Conservation (phyloP, 805 yeast species). For the Maudiozyma saulgeensis region DNA sequence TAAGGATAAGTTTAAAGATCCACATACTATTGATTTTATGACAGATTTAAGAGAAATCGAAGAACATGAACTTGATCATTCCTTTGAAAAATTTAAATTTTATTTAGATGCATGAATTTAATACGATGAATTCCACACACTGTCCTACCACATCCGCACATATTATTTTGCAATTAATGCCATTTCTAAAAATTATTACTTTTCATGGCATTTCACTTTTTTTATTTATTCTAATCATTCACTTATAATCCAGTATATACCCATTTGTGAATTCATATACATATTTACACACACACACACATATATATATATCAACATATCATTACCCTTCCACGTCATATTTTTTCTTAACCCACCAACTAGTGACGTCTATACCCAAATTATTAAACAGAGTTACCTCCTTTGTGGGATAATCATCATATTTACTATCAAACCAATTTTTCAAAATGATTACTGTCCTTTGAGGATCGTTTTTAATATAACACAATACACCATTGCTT, state of each 20-base stretch:
- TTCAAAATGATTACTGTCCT: conserved; percentile 16
- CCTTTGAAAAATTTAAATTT: conserved; percentile 15
- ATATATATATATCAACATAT: neutral
- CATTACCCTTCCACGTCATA: neutral
- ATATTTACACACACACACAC: neutral
- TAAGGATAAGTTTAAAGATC: conserved; percentile 37
- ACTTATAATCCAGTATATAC: no score
- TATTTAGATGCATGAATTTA: conserved; percentile 3
- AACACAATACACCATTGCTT: conserved; percentile 27
- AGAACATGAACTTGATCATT: conserved; percentile 38
- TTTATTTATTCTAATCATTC: neutral
- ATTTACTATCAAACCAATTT: conserved; percentile 22
- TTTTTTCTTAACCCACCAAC: conserved; percentile 17
- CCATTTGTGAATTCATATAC: no score
- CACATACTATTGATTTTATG: conserved; percentile 43
- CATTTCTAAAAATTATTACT: neutral
- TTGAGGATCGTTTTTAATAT: conserved; percentile 13
- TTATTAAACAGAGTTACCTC: conserved; percentile 10
- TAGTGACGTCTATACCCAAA: conserved; percentile 16
- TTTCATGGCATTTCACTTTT: neutral
- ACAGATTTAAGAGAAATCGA: conserved; percentile 50
- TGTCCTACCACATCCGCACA: no score
- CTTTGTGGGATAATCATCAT: conserved; percentile 2
- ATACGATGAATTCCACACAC: neutral
- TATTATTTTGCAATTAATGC: no score